Evolutionary conservation across 306 rosid genomes (phyloP), one percentile per base, ranked within the genome.

Genomic region (Albizia julibrissin): DNA sequence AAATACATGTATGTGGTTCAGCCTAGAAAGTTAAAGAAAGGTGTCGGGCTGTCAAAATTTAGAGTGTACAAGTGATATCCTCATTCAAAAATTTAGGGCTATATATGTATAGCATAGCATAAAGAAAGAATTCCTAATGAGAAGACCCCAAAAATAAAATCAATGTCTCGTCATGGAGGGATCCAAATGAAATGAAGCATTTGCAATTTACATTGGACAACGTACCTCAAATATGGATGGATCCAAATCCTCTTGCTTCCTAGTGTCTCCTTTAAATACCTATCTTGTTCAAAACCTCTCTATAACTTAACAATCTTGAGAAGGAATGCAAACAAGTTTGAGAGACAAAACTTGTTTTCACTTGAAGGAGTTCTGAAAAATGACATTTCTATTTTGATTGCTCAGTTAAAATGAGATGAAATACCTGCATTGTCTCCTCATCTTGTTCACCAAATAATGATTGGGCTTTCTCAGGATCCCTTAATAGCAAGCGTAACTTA

Each of bases 241-340:
- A 85, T 90, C 98, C 68, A 95, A 83, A 85, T 91, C 93, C 15
- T 82, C 86, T n/a, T 79, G 86, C 39, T 85, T 93, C 85, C 99
- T 84, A 8, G 99, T 93, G 79, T 95, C 98, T 67, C 90, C 99
- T 85, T 88, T 91, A 85, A 76, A 73, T 59, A 95, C 93, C 99
- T 95, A 74, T 80, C 77, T 84, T 75, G 79, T 84, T 84, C 74
- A 79, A 80, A 80, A 86, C 54, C 72, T 79, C 70, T 43, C 65
- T 49, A 80, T 78, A 70, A 82, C 74, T 26, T 59, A 73, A 72
- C 78, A 68, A 84, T 21, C 78, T 71, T 26, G 27, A 81, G 65
- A 84, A 84, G 39, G 31, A 59, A 79, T 64, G 61, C 44, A 72
- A 78, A 31, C 49, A 78, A 80, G 62, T 22, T 76, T 69, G 39